These are phyloP conservation scores for Osmanthus fragrans DNA, from an alignment of 257 asterid genomes.

Conservation along the genomic window DNA sequence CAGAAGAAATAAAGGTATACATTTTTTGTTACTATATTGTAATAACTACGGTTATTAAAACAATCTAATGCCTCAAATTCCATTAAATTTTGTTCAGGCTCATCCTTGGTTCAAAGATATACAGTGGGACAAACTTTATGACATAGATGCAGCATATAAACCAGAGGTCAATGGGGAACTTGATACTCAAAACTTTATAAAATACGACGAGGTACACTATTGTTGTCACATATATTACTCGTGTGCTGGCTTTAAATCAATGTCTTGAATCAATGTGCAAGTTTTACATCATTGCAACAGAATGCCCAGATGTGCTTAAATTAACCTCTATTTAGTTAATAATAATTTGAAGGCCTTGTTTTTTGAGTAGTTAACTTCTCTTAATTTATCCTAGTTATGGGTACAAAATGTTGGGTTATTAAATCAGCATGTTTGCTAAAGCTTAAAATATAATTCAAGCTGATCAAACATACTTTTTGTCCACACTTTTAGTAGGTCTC, in stretches of 20 bases:
- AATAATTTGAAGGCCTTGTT: not conserved
- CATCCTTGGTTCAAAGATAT: constrained; percentile 89
- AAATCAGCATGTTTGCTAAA: not conserved
- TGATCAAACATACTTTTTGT: too few species aligned
- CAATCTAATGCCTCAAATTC: not conserved
- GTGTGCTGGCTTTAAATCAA: not conserved
- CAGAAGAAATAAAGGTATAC: constrained; percentile 70
- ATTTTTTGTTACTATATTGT: constrained; percentile 1
- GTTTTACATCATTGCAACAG: not conserved
- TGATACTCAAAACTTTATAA: constrained; percentile 77
- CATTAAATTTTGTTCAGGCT: constrained; percentile 39
- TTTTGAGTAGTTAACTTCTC: not conserved
- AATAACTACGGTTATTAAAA: not conserved
- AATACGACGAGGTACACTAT: constrained; percentile 68
- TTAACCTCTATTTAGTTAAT: not conserved
- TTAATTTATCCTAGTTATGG: not conserved
- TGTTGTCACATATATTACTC: not conserved
- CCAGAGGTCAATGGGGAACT: constrained; percentile 85
- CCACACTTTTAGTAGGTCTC: too few species aligned
- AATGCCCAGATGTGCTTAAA: not conserved
- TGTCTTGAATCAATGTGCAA: not conserved
- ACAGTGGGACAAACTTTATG: constrained; percentile 71
- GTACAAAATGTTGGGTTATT: not conserved
- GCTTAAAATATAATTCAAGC: too few species aligned
- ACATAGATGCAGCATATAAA: constrained; percentile 77